A percentile compares a stretch with the other conserved stretches of the same genome.
These are phyloP conservation scores for Eremomyces bilateralis DNA, from an alignment of 495 filamentous ascomycete species.

Conservation along the genomic window DNA sequence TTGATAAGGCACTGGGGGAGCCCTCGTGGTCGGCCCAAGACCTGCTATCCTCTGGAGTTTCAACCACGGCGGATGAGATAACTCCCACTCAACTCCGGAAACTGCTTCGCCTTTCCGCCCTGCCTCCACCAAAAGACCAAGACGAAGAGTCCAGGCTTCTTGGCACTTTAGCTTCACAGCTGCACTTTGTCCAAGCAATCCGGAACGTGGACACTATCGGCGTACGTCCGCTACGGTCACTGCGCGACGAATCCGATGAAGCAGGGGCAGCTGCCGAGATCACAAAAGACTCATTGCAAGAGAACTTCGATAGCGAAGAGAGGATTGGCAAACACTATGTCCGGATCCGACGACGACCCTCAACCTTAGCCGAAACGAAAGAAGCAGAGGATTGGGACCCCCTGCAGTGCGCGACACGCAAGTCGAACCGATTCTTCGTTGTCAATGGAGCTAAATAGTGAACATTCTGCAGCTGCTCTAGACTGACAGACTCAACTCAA, in stretches of 20 bases:
- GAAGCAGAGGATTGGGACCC: slow-evolving; percentile 43
- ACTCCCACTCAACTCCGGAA: slow-evolving; percentile 46
- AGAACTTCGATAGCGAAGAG: slow-evolving; percentile 30
- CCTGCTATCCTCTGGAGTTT: no score
- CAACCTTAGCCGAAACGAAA: slow-evolving; percentile 10
- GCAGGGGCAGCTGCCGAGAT: slow-evolving; percentile 30
- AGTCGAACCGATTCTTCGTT: slow-evolving; percentile 53
- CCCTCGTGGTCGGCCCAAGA: no score
- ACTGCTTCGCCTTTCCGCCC: slow-evolving; percentile 74
- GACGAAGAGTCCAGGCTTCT: slow-evolving; percentile 44
- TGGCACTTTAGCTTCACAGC: slow-evolving; percentile 52
- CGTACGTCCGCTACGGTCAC: slow-evolving; percentile 47
- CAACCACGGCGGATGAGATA: slow-evolving; percentile 14
- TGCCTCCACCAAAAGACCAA: slow-evolving; percentile 42
- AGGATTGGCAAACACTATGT: slow-evolving; percentile 28
- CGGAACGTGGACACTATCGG: slow-evolving; percentile 55
- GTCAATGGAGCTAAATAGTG: slow-evolving; percentile 58
- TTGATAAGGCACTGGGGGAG: no score
- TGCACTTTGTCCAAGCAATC: slow-evolving; percentile 72
- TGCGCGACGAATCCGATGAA: slow-evolving; percentile 56
- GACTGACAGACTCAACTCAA: no score
- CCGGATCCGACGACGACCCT: slow-evolving; percentile 17
- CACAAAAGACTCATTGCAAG: slow-evolving; percentile 26
- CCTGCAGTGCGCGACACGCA: slow-evolving; percentile 40
- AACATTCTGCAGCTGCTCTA: no score